Conservation (phyloP, 176 grass and related monocot species). For the Rhynchospora breviuscula region DNA sequence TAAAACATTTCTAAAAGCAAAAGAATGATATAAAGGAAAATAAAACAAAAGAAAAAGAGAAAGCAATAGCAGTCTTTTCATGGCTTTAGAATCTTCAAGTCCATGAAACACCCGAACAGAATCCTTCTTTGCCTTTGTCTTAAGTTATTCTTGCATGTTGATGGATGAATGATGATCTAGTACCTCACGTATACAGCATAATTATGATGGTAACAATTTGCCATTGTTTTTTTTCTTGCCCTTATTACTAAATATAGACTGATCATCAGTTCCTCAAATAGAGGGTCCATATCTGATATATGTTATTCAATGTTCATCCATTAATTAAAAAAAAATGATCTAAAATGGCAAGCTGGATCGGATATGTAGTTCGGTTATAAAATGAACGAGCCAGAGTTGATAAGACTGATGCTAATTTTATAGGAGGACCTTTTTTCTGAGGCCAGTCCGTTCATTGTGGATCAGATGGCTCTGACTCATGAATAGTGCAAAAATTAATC, state of each 20-base stretch:
- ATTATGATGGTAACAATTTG: background rate
- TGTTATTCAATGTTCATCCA: too few species aligned
- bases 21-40: conserved; percentile 3
- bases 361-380: too few species aligned
- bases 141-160: conserved; percentile 17
- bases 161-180: background rate
- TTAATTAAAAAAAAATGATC: too few species aligned
- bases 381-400: too few species aligned
- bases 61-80: background rate
- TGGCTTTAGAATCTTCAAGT: background rate
- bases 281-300: background rate
- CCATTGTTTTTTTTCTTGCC: background rate
- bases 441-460: too few species aligned
- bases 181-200: background rate
- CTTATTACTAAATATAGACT: background rate
- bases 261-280: too few species aligned
- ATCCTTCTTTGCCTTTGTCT: conserved; percentile 17
- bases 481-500: too few species aligned
- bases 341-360: too few species aligned
- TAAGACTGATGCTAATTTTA: too few species aligned
- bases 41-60: conserved; percentile 3
- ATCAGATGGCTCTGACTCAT: too few species aligned
- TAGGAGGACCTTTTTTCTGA: too few species aligned
- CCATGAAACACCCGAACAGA: background rate
- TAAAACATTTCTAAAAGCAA: background rate